Base-by-base conservation (phyloP, 208 protist genomes). In the Trypanosoma cruzi region DNA sequence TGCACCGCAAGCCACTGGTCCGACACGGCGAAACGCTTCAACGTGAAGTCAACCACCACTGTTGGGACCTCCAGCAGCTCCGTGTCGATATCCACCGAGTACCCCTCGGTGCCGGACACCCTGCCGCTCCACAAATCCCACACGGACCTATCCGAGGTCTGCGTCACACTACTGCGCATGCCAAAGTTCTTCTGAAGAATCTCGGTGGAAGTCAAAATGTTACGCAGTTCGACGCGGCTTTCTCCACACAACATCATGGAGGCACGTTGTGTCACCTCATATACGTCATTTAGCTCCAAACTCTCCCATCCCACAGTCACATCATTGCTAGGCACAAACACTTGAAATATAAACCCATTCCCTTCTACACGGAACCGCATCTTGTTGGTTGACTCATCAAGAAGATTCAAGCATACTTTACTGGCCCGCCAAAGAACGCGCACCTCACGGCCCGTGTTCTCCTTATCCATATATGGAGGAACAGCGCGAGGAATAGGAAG, bases 1-100 rank as follows among this genome's bases (percentile, higher is more conserved):
- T 89, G 87, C 36, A 95, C 61, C 36, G 71, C 77, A 49, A 94
- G 77, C 92, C 92, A 97, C 76, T 94, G 89, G 59, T 90, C 84
- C 8, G 89, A 93, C 22, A 97, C 68, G 50, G 89, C 84, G 48
- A 97, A 85, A n/a, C 88, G 87, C 57, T 80, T 71, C 34, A 97
- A 74, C 24, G 89, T 92, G 53, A 97, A 93, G 37, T 90, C 82
- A 44, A 89, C 65, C 4, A 86, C 82, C 31, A 95, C 67, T 57
- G 88, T 85, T 1, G 73, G 70, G 31, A 88, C 65, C 16, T 63
- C 74, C 28, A 93, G 36, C 24, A 85, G 48, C 59, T 81, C 77
- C 16, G 29, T 44, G 56, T 4, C 24, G 11, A 37, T 22, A 48
- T 13, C 22, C 22, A n/a, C 52, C 7, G 10, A 18, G 22, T 48